Evolutionary conservation across 805 yeast species (phyloP), one percentile per base, ranked within the genome.

Genomic region (Clavispora carvajalis): DNA sequence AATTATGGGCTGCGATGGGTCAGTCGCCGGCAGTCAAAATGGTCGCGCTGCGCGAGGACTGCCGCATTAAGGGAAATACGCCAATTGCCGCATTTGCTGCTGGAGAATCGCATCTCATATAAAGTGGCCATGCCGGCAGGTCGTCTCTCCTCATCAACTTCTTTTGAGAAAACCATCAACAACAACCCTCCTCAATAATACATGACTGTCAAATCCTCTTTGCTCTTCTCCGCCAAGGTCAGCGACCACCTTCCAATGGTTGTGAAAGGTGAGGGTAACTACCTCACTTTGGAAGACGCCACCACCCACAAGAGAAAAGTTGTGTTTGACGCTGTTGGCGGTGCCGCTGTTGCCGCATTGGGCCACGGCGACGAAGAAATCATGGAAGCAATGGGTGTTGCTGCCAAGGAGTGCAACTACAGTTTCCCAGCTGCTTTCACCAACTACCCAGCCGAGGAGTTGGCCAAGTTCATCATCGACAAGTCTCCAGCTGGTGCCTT

Each of bases 321-420:
- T 21, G 29, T 48, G 4, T 48, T 48, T 26, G 52, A 48, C 28
- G 52, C 49, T 10, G 34, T 45, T 39, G 52, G 52, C 19, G 51
- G 51, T 3, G 52, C 49, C n/a, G 52, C 49, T 3, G 52, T 48
- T 19, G 41, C 40, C 19, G 44, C 41, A 4, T 44, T 45, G 41
- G 52, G 52, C 38, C 52, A 48, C 40, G 42, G 46, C 15, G 52
- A 48, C 38, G 44, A 43, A 19, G 52, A 45, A 9, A 43, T 48
- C 10, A 39, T 26, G 12, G 45, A 36, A 10, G 52, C 38, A 12
- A 48, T 48, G 36, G 43, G 42, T 16, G 40, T 21, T 31, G 52
- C 52, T 7, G 52, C 52, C 18, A 33, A 33, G 15, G 39, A 42
- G 19, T 41, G 43, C 23, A 36, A 39, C 23, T 45, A 48, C 49